Conservation (phyloP, 2,329 filamentous ascomycete genomes). For the Dactylellina parvicollis region DNA sequence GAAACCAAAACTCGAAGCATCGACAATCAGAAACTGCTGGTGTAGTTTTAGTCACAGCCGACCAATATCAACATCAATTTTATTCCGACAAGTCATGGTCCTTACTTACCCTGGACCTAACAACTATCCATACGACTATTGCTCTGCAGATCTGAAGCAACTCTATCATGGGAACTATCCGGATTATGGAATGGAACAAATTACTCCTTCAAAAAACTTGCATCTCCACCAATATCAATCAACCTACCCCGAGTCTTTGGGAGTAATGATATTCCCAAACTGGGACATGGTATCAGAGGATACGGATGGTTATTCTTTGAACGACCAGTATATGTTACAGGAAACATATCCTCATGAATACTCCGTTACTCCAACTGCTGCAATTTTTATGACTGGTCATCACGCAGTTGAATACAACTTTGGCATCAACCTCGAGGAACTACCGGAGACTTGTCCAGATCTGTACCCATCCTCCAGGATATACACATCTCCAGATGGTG, state of each 20-base stretch:
- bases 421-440: neutral
- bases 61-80: neutral
- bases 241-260: neutral
- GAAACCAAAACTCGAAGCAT: too few species aligned
- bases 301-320: neutral
- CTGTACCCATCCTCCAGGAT: neutral
- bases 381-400: conserved; percentile 15
- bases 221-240: neutral
- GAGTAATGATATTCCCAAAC: conserved; percentile 3
- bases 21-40: too few species aligned
- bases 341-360: conserved; percentile 1
- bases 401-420: conserved; percentile 22
- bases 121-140: conserved; percentile 1
- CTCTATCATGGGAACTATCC: neutral
- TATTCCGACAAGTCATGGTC: conserved; percentile 13
- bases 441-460: neutral
- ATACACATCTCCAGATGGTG: conserved; percentile 13
- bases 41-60: too few species aligned
- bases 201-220: neutral
- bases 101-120: conserved; percentile 3
- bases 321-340: conserved; percentile 17
- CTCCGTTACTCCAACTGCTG: neutral
- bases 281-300: conserved; percentile 5
- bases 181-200: conserved; percentile 1
- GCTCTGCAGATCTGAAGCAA: conserved; percentile 4